Base-by-base conservation (phyloP, 768 basidiomycete genomes). In the Termitomyces sp. region DNA sequence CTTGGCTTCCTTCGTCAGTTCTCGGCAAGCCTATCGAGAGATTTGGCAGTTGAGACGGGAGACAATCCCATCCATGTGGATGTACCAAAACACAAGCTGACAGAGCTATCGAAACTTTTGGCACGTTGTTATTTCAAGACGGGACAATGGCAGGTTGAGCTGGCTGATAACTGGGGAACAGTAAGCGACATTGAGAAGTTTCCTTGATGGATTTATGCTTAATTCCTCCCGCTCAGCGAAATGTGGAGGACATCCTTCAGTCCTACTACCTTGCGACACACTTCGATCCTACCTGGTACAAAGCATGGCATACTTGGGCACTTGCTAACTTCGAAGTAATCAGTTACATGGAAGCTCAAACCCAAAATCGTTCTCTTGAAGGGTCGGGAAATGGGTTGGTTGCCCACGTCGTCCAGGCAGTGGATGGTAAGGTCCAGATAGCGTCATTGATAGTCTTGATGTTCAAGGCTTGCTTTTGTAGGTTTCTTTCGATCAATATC, bases 261-360 rank as follows among this genome's bases (percentile, higher is more conserved):
- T 85, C 90, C 4, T 98, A 97, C 70, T 77, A 81, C 49, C 77
- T 87, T 30, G 91, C 97, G 0, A 98, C 97, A 2, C 86, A 88
- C 62, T 91, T 91, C 60, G 96, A 98, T 67, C 83, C 88, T 4
- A 77, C 80, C n/a, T 99, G 97, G 97, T 98, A 98, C 71, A 98
- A 99, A 68, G 97, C 96, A 17, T 98, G 95, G 95, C 97, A 99
- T 65, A 93, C 93, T 0, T 99, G 94, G 93, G 96, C 97, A 2
- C 75, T 98, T 51, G 88, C 94, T 3, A 98, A 98, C 69, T 95
- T 97, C 60, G 93, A 98, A 53, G 92, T 98, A 58, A 85, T 98
- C 58, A 78, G 81, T 26, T 82, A 88, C 63, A 74, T 96, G 63
- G 93, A 96, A 67, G 79, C 72, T 42, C 84, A 84, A 63, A 72